These are phyloP conservation scores for Pyrenophora graminea DNA, from an alignment of 2,329 filamentous ascomycete species.

Conservation along the genomic window DNA sequence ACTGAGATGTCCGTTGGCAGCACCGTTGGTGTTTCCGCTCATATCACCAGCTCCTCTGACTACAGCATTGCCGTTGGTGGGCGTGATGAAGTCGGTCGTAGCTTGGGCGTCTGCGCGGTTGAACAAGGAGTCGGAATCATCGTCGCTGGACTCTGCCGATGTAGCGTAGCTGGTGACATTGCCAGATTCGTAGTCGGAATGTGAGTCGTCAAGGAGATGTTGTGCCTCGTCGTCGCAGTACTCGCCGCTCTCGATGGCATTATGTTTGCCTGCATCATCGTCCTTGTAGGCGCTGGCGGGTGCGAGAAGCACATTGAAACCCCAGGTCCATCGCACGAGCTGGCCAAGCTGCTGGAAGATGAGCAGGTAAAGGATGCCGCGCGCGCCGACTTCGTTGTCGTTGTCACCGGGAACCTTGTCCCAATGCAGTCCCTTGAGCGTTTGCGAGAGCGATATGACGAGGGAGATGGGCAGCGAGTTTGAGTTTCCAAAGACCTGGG, in stretches of 20 bases:
- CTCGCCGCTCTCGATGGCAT: slow-evolving; percentile 55
- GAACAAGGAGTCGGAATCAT: slow-evolving; percentile 34
- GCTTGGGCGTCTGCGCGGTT: slow-evolving; percentile 39
- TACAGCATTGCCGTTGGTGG: slow-evolving; percentile 55
- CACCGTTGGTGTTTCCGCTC: slow-evolving; percentile 45
- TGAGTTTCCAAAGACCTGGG: slow-evolving; percentile 88
- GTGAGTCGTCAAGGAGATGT: slow-evolving; percentile 46
- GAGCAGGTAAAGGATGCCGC: slow-evolving; percentile 91
- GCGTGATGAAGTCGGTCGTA: slow-evolving; percentile 46
- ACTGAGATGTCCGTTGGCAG: slow-evolving; percentile 39
- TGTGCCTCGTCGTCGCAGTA: slow-evolving; percentile 56
- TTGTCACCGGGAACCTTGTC: slow-evolving; percentile 88
- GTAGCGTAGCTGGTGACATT: slow-evolving; percentile 50
- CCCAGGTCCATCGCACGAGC: slow-evolving; percentile 96
- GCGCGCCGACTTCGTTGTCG: slow-evolving; percentile 89
- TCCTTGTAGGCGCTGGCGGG: slow-evolving; percentile 75
- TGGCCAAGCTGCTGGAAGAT: slow-evolving; percentile 98
- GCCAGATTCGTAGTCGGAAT: slow-evolving; percentile 55
- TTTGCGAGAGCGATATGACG: slow-evolving; percentile 90
- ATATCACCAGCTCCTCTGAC: slow-evolving; percentile 46
- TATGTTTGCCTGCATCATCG: slow-evolving; percentile 55
- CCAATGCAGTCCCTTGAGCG: slow-evolving; percentile 91
- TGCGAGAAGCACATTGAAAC: slow-evolving; percentile 91
- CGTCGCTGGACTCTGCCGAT: slow-evolving; percentile 32
- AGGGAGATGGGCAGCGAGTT: slow-evolving; percentile 97